phyloP scores from a whole-genome alignment of 176 grass and related monocot genomes.

The Guadua angustifolia region DNA sequence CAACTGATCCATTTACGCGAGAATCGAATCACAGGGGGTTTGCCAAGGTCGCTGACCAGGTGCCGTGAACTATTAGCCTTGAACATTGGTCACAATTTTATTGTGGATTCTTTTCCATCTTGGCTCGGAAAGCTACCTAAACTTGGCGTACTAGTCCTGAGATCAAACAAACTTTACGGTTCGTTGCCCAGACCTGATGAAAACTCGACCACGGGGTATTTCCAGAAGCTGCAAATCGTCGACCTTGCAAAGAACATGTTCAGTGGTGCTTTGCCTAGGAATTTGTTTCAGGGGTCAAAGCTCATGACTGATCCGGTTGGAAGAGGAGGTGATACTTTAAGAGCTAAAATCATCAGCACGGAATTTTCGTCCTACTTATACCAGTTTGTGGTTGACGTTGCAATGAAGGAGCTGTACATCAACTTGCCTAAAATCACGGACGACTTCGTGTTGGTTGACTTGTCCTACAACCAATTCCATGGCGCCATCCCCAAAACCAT shows the following conservation, averaged over 20 bases:
- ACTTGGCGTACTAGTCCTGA: neutral
- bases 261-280: conserved; percentile 12
- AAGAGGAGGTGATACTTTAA: neutral
- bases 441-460: neutral
- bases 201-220: neutral
- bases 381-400: neutral
- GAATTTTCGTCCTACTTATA: too few species aligned
- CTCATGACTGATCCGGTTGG: neutral
- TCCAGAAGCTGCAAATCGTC: neutral
- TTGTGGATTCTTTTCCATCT: conserved; percentile 9
- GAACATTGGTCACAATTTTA: conserved; percentile 7
- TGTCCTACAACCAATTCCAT: conserved; percentile 25
- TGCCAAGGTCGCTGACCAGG: conserved; percentile 32
- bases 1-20: neutral
- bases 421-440: neutral
- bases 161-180: conserved; percentile 32
- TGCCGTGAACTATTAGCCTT: neutral
- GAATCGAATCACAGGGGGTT: conserved; percentile 13
- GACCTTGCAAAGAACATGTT: conserved; percentile 41
- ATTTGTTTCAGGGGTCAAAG: conserved; percentile 19
- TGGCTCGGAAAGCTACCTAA: neutral
- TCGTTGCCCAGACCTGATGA: neutral
- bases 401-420: neutral
- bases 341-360: too few species aligned
- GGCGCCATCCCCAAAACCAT: conserved; percentile 33